Evolutionary conservation across 768 basidiomycete genomes (phyloP), one percentile per base, ranked within the genome.

Genomic region (Polyporus arcularius): DNA sequence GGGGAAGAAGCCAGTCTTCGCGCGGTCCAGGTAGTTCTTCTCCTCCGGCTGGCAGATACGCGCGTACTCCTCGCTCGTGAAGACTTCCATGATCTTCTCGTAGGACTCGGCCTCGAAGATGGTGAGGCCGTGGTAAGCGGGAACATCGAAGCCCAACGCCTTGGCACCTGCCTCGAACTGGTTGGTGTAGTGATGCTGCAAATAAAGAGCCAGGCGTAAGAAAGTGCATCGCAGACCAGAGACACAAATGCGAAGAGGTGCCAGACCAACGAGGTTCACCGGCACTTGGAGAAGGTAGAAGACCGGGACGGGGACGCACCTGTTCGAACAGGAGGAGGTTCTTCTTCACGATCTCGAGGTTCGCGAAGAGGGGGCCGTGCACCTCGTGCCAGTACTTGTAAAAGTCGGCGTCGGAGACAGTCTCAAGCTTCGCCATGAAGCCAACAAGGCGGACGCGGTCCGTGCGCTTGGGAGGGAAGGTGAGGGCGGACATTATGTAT

Each of bases 61-160:
- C 12, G 42, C 40, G 62, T 60, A 69, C 43, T 69, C 68, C 16
- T 66, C 64, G 58, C 65, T 56, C 30, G 60, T 4, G 55, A 68
- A 61, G 48, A 74, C 73, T 53, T 65, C 70, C 18, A 70, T 65
- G 35, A 78, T 63, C 53, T 72, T 72, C 14, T 71, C 73, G 57
- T 70, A 71, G 16, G 68, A 73, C 51, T 74, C 68, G 9, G 73
- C 75, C 30, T 76, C 74, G 26, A 76, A 68, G 9, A 72, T 56
- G 39, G 65, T 67, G 43, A 73, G 49, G 6, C 75, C 76, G 56
- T 72, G 72, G 61, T 64, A 74, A 0, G 67, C 65, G n/a, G 68
- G 35, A 26, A 57, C 49, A 0, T 56, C 28, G 11, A 71, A 53
- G 11, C 73, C 71, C 61, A 65, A 35, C 30, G 62, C 66, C 4